These are phyloP conservation scores for Wickerhamiella kurtzmanii DNA, from an alignment of 805 yeast genomes.

Conservation along the genomic window DNA sequence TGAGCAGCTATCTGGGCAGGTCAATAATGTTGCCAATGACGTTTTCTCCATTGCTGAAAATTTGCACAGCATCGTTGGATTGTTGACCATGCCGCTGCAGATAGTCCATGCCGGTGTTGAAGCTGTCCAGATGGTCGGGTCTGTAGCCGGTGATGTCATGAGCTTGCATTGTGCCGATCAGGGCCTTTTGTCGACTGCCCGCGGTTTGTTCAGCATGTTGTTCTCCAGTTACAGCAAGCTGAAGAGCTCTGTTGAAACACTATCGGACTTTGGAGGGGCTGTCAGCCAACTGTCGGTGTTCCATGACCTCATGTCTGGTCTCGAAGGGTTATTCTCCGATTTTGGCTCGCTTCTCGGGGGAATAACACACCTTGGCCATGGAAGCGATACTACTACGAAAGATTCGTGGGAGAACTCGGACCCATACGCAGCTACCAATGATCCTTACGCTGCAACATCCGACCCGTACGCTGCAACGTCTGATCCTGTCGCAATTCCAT, in stretches of 20 bases:
- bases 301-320: not conserved
- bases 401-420: too few species aligned
- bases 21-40: not conserved
- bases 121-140: not conserved
- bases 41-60: not conserved
- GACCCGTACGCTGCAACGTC: not conserved
- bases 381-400: not conserved
- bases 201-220: not conserved
- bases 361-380: constrained; percentile 53
- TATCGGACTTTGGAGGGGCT: not conserved
- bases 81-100: not conserved
- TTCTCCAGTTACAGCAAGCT: not conserved
- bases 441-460: not conserved
- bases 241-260: not conserved
- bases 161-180: not conserved
- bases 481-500: not conserved
- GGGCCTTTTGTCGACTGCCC: not conserved
- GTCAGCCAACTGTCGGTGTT: not conserved
- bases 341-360: constrained; percentile 95
- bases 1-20: not conserved
- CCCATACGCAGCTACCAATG: not conserved
- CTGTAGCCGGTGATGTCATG: not conserved
- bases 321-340: constrained; percentile 44
- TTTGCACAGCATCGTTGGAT: not conserved
- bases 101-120: not conserved